Conservation (phyloP, 2,329 filamentous ascomycete genomes). For the Zasmidium cellare region DNA sequence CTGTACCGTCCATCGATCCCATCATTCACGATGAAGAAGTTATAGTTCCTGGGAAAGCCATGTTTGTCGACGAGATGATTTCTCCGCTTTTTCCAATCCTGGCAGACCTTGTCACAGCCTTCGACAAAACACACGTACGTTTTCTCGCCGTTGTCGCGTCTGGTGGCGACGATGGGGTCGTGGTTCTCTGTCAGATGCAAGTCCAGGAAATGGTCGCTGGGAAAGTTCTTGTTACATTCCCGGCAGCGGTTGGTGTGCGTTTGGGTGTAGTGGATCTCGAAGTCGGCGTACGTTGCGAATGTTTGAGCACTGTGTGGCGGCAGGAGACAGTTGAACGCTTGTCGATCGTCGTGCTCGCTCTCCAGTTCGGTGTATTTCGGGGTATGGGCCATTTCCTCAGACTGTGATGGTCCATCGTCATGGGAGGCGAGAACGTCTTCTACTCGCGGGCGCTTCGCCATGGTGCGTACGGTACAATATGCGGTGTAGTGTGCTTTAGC, state of each 20-base stretch:
- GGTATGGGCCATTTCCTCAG: slow-evolving; percentile 17
- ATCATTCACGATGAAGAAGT: slow-evolving; percentile 81
- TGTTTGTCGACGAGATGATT: slow-evolving; percentile 95
- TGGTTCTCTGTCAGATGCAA: slow-evolving; percentile 91
- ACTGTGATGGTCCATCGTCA: background rate
- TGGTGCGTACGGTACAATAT: too few species aligned
- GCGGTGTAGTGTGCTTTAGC: background rate
- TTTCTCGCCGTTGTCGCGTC: slow-evolving; percentile 77
- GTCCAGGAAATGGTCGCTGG: slow-evolving; percentile 74
- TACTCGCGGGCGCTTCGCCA: slow-evolving; percentile 63
- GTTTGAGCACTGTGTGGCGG: slow-evolving; percentile 73
- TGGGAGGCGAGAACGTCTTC: slow-evolving; percentile 37
- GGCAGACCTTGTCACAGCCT: slow-evolving; percentile 80
- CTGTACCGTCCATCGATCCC: slow-evolving; percentile 86
- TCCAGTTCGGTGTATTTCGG: slow-evolving; percentile 59
- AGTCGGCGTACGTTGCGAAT: slow-evolving; percentile 76
- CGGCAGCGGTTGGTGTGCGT: slow-evolving; percentile 81
- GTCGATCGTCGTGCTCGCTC: slow-evolving; percentile 28
- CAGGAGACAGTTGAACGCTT: slow-evolving; percentile 75
- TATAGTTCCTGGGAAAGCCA: slow-evolving; percentile 80
- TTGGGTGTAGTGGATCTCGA: slow-evolving; percentile 82
- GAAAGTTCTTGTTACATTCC: slow-evolving; percentile 85
- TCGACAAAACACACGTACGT: slow-evolving; percentile 93
- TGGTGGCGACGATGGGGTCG: slow-evolving; percentile 73
- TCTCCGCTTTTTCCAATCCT: slow-evolving; percentile 77